A percentile compares a stretch with the other conserved stretches of the same genome.
Evolutionary conservation across 140 eudicot species (phyloP).

Genomic region (Oenanthe javanica): DNA sequence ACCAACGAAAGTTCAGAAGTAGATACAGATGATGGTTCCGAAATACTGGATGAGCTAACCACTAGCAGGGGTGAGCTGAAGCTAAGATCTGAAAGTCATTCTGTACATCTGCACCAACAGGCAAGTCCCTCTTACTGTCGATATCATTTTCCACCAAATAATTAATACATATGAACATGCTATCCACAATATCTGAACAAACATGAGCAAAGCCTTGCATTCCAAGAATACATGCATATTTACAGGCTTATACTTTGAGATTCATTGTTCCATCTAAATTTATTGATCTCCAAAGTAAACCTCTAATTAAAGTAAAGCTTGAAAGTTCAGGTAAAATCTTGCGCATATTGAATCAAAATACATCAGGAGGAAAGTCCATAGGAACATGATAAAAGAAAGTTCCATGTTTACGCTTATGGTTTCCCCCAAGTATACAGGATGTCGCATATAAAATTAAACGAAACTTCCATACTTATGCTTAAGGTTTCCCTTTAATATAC

Average conservation of each 20-base stretch:
- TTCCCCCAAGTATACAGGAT: not conserved
- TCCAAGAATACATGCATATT: not conserved
- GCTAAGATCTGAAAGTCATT: conserved; percentile 12
- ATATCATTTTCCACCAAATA: not conserved
- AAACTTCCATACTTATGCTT: too few species aligned
- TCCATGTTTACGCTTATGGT: not conserved
- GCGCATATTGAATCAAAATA: not conserved
- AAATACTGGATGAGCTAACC: conserved; percentile 27
- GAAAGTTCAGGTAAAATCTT: not conserved
- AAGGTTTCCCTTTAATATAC: too few species aligned
- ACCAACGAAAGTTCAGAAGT: not conserved
- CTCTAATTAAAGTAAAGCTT: not conserved
- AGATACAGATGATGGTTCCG: conserved; percentile 14
- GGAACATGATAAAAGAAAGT: too few species aligned
- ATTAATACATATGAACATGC: not conserved
- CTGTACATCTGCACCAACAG: conserved; percentile 17
- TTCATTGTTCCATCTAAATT: not conserved
- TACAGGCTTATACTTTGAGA: not conserved
- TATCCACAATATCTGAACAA: not conserved
- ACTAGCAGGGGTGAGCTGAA: conserved; percentile 29
- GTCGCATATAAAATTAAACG: not conserved
- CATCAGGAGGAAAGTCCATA: not conserved
- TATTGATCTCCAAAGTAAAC: not conserved
- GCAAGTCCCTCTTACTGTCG: conserved; percentile 6
- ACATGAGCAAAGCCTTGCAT: not conserved